These are phyloP conservation scores for Chrysosporium queenslandicum DNA, from an alignment of 2,329 filamentous ascomycete species.

Conservation along the genomic window DNA sequence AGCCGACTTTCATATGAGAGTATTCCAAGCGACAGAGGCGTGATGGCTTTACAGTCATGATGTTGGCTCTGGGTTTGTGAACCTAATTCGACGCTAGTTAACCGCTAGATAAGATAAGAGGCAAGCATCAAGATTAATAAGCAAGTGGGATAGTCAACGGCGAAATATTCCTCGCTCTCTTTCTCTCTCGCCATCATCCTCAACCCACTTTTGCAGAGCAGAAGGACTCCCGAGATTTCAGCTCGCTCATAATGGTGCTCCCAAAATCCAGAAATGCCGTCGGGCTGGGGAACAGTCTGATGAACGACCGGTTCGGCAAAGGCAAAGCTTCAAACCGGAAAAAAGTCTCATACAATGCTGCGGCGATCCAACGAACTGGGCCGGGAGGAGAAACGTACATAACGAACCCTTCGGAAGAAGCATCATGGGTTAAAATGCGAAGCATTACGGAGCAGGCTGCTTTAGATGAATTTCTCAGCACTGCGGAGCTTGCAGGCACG, in stretches of 20 bases:
- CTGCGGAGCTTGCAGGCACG: constrained; percentile 91
- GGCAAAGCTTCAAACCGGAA: constrained; percentile 77
- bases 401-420: constrained; percentile 81
- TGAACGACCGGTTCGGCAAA: constrained; percentile 97
- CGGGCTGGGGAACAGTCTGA: constrained; percentile 90
- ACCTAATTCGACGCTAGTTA: not conserved
- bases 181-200: not conserved
- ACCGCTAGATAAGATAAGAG: not conserved
- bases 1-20: too few species aligned
- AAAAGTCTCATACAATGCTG: constrained; percentile 50
- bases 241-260: constrained; percentile 50
- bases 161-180: not conserved
- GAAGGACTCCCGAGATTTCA: not conserved
- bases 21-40: too few species aligned
- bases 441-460: constrained; percentile 95
- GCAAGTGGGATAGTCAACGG: constrained; percentile 8
- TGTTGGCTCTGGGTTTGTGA: too few species aligned
- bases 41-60: too few species aligned
- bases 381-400: constrained; percentile 80
- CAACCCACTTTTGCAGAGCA: not conserved
- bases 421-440: constrained; percentile 98
- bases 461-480: constrained; percentile 91
- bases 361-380: constrained; percentile 60
- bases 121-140: constrained; percentile 4
- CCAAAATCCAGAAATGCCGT: constrained; percentile 93